Conservation (phyloP, 805 yeast genomes). For the Pichia cabralensis region DNA sequence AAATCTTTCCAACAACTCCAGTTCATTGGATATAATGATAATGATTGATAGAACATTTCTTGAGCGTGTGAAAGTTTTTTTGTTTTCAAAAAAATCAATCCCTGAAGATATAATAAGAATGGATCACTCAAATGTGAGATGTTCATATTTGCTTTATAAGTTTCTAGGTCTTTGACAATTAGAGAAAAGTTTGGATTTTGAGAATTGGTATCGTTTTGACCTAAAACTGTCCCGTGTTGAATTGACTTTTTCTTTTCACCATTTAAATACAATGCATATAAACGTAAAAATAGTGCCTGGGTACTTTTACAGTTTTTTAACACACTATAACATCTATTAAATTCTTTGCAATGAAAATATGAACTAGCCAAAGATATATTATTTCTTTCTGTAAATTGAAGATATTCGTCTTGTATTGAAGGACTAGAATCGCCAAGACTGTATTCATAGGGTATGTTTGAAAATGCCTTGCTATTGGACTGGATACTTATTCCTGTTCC, state of each 20-base stretch:
- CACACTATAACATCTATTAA: constrained; percentile 59
- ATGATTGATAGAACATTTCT: constrained; percentile 46
- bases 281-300: constrained; percentile 47
- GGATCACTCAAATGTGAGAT: constrained; percentile 31
- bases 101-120: constrained; percentile 62
- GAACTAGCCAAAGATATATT: constrained; percentile 53
- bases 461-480: too few relatives aligned
- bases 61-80: constrained; percentile 55
- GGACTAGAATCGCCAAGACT: too few relatives aligned
- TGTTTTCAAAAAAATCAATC: constrained; percentile 54
- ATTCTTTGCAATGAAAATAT: constrained; percentile 77
- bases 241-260: constrained; percentile 73
- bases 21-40: constrained; percentile 66
- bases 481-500: constrained; percentile 1
- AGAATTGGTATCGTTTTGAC: constrained; percentile 27
- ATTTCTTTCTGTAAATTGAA: constrained; percentile 30
- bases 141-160: constrained; percentile 14
- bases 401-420: constrained; percentile 19
- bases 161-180: constrained; percentile 35
- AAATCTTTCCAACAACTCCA: constrained; percentile 94
- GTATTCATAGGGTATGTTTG: too few relatives aligned
- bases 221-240: constrained; percentile 58
- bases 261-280: constrained; percentile 62
- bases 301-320: constrained; percentile 43
- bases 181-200: constrained; percentile 22